Conservation (phyloP, 192 early-diverging fungal species). For the Coemansia sp. region DNA sequence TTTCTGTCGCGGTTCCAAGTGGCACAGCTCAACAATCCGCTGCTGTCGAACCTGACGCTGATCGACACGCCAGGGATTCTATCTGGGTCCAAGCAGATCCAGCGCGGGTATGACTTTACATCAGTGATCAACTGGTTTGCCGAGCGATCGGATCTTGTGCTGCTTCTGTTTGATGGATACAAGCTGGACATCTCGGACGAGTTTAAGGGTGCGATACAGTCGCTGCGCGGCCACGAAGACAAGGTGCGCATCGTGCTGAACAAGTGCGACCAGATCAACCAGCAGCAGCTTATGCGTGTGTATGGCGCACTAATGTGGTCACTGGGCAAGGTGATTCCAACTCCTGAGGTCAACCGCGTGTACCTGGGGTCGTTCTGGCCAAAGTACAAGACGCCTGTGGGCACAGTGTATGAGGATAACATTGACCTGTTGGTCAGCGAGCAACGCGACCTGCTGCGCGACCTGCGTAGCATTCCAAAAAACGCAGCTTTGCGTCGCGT, state of each 20-base stretch:
- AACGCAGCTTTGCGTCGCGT: constrained; percentile 83
- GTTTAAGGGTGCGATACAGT: constrained; percentile 77
- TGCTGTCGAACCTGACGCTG: constrained; percentile 78
- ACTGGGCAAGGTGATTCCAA: constrained; percentile 81
- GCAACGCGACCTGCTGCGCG: constrained; percentile 73
- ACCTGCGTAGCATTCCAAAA: constrained; percentile 70
- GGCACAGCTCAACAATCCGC: constrained; percentile 71
- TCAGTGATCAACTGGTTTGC: constrained; percentile 84
- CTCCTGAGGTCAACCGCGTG: constrained; percentile 87
- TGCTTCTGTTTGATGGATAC: constrained; percentile 84
- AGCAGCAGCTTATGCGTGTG: constrained; percentile 86
- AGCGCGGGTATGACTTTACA: constrained; percentile 81
- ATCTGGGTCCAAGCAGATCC: constrained; percentile 82
- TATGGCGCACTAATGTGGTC: constrained; percentile 95
- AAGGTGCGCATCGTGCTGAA: constrained; percentile 85
- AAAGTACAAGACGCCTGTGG: constrained; percentile 59
- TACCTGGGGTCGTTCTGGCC: constrained; percentile 82
- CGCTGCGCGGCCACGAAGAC: constrained; percentile 80
- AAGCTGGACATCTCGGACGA: constrained; percentile 91
- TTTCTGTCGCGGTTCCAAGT: constrained; percentile 86
- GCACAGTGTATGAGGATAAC: constrained; percentile 70
- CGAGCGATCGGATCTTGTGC: constrained; percentile 77
- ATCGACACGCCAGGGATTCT: constrained; percentile 92
- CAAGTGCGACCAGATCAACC: constrained; percentile 84
- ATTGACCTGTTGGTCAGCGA: constrained; percentile 67